phyloP scores from a whole-genome alignment of 306 rosid genomes.

The Cicer cuneatum region DNA sequence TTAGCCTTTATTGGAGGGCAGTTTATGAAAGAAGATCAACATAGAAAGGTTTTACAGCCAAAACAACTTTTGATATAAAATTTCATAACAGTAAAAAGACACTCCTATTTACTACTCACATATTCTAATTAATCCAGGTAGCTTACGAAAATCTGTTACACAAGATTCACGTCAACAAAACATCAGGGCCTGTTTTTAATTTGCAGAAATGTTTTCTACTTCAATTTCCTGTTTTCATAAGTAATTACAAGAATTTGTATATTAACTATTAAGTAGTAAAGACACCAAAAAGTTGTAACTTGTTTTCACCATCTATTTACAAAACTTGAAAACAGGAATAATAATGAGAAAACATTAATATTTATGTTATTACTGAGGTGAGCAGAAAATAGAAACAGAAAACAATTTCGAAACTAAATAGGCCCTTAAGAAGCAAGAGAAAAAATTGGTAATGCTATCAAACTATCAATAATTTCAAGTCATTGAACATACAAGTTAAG shows the following conservation, averaged over 20 bases:
- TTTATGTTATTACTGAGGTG: not conserved
- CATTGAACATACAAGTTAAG: not conserved
- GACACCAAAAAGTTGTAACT: no score
- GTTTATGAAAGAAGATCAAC: not conserved
- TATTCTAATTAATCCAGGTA: conserved; percentile 30
- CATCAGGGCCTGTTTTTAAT: not conserved
- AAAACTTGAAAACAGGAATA: not conserved
- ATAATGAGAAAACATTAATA: not conserved
- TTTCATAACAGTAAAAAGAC: no score
- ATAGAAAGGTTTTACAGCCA: not conserved
- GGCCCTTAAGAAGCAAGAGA: not conserved
- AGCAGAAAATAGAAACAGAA: conserved; percentile 4
- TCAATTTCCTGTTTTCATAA: not conserved
- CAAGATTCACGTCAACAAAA: conserved; percentile 2
- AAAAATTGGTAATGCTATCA: not conserved
- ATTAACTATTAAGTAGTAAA: no score
- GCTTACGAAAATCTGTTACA: conserved; percentile 16
- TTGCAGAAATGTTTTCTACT: not conserved
- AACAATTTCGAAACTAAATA: not conserved
- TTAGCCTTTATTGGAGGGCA: conserved; percentile 1
- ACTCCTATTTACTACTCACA: conserved; percentile 1
- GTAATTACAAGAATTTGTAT: not conserved
- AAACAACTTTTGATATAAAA: no score
- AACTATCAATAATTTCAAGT: conserved; percentile 29
- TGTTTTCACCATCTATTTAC: no score